Percentiles rank a stretch among this genome's conserved stretches.
Conservation (phyloP, 352 stramenopile genomes). For the Pythium guiyangense region DNA sequence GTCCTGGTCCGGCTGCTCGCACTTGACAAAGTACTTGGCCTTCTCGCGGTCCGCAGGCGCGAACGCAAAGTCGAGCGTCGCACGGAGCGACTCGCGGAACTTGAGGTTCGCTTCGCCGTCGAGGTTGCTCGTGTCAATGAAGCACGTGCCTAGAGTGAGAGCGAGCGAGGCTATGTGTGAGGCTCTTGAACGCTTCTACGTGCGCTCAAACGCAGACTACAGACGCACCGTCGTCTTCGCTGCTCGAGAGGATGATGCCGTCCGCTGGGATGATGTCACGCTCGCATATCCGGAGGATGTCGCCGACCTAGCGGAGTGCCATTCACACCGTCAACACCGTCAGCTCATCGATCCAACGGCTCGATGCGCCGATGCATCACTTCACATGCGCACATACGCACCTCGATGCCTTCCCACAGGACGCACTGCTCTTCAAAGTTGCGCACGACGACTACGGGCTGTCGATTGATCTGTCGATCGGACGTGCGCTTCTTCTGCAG, state of each 20-base stretch:
- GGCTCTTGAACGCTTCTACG: too few species aligned
- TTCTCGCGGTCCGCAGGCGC: slow-evolving; percentile 26
- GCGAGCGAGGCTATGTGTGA: too few species aligned
- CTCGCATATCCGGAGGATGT: slow-evolving; percentile 84
- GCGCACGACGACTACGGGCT: slow-evolving; percentile 46
- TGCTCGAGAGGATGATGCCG: slow-evolving; percentile 85
- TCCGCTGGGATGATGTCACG: slow-evolving; percentile 89
- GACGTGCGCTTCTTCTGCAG: slow-evolving; percentile 41
- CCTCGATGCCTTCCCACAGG: slow-evolving; percentile 72
- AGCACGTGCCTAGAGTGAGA: slow-evolving; percentile 45
- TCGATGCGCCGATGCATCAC: background rate
- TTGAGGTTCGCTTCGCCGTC: slow-evolving; percentile 82
- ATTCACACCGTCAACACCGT: background rate
- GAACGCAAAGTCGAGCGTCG: slow-evolving; percentile 34
- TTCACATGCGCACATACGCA: too few species aligned
- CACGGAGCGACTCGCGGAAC: slow-evolving; percentile 39
- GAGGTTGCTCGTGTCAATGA: slow-evolving; percentile 81
- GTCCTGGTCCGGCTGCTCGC: slow-evolving; percentile 70
- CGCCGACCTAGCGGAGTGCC: slow-evolving; percentile 44
- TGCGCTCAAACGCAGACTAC: too few species aligned
- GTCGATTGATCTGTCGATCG: slow-evolving; percentile 60
- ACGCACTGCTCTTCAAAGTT: slow-evolving; percentile 58
- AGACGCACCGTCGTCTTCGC: slow-evolving; percentile 64
- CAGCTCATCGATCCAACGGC: background rate
- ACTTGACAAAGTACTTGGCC: slow-evolving; percentile 62